Evolutionary conservation across 805 yeast genomes (phyloP), one percentile per base, ranked within the genome.

Genomic region (Kurtzmaniella fragi): DNA sequence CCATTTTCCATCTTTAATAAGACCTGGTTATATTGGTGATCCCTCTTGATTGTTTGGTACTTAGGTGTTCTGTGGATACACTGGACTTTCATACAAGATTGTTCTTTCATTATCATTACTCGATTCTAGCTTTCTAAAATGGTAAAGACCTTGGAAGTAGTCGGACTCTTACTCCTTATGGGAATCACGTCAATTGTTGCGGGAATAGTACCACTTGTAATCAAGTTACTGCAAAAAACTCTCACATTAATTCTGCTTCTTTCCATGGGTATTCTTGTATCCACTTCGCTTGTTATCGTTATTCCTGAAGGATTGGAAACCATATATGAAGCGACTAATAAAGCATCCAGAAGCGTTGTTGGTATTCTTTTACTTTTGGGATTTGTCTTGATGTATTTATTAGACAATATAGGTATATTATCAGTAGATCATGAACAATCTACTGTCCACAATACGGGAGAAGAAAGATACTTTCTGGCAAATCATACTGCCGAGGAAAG

Each of bases 261-360:
- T 35, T 78, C 84, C 39, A 67, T 73, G 48, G 88, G 88, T 1
- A 59, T 82, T 15, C 63, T 82, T 38, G 59, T 81, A 5, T 80
- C 86, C 4, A 74, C 87, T 0, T 69, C 83, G 1, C 55, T 81
- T 39, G 64, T 73, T 8, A 62, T 82, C 13, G 74, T 82, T 17
- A 68, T 82, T 14, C 88, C 88, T 1, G 89, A 82, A 53, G 87
- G 86, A 3, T 63, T 77, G 14, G 77, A 71, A 43, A 67, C 71
- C 4, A 47, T 73, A 32, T 62, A 59, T 42, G 49, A 46, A 4
- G 23, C 35, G 1, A 51, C 43, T 9, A 39, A 39, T 3, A 50
- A 52, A 14, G 33, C 50, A 17, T 51, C 53, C 31, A 20, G 8
- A 20, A 8, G 8, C 5, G 50, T 49, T 11, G 55, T 75, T 29